phyloP scores from a whole-genome alignment of 1,284 basidiomycete genomes.

The Ustilago curta region DNA sequence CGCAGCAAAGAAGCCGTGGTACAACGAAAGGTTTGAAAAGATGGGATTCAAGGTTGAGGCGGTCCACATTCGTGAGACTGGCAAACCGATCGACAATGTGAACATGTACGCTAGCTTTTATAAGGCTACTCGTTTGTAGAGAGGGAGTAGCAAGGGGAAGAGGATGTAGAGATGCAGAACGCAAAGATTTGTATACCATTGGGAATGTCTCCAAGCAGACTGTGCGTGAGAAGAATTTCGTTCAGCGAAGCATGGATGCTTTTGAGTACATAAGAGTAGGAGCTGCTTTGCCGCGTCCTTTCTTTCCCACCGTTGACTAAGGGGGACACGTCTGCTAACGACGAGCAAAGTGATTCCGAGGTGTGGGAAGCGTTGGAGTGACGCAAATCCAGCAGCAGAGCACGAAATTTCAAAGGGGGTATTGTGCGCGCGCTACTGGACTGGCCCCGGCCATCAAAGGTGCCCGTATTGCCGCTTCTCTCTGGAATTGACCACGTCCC shows the following conservation, averaged over 20 bases:
- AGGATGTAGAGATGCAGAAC: too few species aligned
- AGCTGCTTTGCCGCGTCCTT: too few species aligned
- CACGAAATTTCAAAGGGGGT: slow-evolving; percentile 18
- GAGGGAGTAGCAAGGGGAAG: neutral
- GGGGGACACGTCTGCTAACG: neutral
- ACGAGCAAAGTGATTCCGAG: neutral
- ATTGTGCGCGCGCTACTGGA: slow-evolving; percentile 18
- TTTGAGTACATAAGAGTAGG: neutral
- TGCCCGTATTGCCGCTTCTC: slow-evolving; percentile 1
- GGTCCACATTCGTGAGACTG: slow-evolving; percentile 67
- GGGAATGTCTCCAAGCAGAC: neutral
- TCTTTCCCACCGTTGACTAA: too few species aligned
- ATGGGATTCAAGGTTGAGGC: slow-evolving; percentile 68
- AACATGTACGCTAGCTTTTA: slow-evolving; percentile 75
- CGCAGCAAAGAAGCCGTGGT: slow-evolving; percentile 81
- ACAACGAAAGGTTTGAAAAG: slow-evolving; percentile 75
- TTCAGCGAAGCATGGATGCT: neutral
- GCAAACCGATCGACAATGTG: slow-evolving; percentile 74
- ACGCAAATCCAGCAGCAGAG: slow-evolving; percentile 30
- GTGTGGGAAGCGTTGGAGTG: slow-evolving; percentile 4
- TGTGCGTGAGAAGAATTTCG: neutral
- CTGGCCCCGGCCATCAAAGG: slow-evolving; percentile 12
- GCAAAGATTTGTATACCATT: slow-evolving; percentile 5
- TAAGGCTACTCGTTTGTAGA: slow-evolving; percentile 65
- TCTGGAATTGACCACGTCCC: slow-evolving; percentile 3